A percentile compares a stretch with the other conserved stretches of the same genome.
These are phyloP conservation scores for Coprinopsis cinerea DNA, from an alignment of 768 basidiomycete genomes.

Conservation along the genomic window DNA sequence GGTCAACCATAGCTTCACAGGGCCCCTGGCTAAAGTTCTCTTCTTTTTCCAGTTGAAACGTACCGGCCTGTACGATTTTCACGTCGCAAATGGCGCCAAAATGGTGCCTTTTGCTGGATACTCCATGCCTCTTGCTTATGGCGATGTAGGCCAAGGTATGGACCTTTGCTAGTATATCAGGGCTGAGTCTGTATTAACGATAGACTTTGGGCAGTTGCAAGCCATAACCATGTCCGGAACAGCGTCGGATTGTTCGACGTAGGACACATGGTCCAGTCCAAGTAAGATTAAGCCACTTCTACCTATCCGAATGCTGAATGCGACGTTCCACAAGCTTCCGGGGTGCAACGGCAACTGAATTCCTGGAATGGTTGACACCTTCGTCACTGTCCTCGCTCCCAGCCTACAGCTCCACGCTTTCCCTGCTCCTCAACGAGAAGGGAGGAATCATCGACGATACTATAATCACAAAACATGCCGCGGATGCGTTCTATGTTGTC, in stretches of 20 bases:
- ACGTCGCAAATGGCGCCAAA: constrained; percentile 75
- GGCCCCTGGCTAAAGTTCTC: constrained; percentile 3
- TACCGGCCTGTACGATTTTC: constrained; percentile 87
- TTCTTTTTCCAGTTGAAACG: constrained; percentile 42
- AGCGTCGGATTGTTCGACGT: constrained; percentile 92
- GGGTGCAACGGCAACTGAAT: constrained; percentile 68
- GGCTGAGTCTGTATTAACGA: constrained; percentile 7
- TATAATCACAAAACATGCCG: constrained; percentile 80
- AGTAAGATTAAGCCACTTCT: constrained; percentile 37
- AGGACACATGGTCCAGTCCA: constrained; percentile 95
- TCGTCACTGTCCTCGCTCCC: constrained; percentile 66
- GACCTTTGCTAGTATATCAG: neutral
- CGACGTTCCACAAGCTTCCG: constrained; percentile 55
- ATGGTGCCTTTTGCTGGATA: constrained; percentile 98
- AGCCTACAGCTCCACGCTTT: constrained; percentile 77
- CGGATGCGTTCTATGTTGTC: constrained; percentile 85
- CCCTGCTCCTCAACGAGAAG: constrained; percentile 78
- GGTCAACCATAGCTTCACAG: neutral
- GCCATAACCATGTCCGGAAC: constrained; percentile 83
- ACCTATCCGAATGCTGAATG: neutral
- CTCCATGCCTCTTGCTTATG: constrained; percentile 89
- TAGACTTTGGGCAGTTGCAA: constrained; percentile 52
- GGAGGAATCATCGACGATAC: constrained; percentile 98
- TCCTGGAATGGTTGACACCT: constrained; percentile 88
- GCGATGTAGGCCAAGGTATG: constrained; percentile 72